Conservation (phyloP, 192 early-diverging fungal species). For the Coemansia sp. region DNA sequence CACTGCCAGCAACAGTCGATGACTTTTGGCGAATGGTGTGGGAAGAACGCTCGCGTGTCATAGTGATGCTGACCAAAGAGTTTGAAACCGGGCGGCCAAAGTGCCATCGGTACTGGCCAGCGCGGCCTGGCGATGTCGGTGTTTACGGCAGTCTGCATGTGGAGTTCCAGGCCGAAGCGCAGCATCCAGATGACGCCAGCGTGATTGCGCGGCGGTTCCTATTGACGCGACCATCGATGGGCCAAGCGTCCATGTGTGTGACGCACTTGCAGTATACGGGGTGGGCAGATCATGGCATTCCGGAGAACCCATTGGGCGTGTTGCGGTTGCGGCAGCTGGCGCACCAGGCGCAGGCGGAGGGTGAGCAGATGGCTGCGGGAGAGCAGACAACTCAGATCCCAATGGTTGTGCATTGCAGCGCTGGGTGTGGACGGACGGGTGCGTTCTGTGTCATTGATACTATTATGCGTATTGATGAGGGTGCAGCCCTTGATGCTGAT, state of each 20-base stretch:
- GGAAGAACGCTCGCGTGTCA: slow-evolving; percentile 71
- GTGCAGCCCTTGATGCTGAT: slow-evolving; percentile 13
- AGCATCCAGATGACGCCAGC: slow-evolving; percentile 52
- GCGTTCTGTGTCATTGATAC: slow-evolving; percentile 77
- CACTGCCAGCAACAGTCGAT: slow-evolving; percentile 66
- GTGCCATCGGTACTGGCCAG: slow-evolving; percentile 88
- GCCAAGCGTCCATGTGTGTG: slow-evolving; percentile 42
- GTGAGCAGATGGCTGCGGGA: slow-evolving; percentile 6
- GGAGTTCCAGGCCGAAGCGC: slow-evolving; percentile 56
- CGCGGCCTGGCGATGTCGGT: slow-evolving; percentile 27
- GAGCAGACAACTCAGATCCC: slow-evolving; percentile 40
- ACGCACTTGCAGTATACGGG: slow-evolving; percentile 74
- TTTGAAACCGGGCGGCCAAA: slow-evolving; percentile 72
- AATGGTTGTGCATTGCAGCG: slow-evolving; percentile 81
- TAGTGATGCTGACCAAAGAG: slow-evolving; percentile 88
- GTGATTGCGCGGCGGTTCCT: slow-evolving; percentile 61
- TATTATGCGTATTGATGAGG: slow-evolving; percentile 15
- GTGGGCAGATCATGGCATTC: slow-evolving; percentile 84
- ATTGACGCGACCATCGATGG: slow-evolving; percentile 31
- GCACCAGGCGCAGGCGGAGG: slow-evolving; percentile 36
- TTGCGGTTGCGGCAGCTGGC: slow-evolving; percentile 61
- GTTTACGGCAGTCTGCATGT: slow-evolving; percentile 60
- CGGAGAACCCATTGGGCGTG: slow-evolving; percentile 58
- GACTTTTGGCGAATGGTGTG: slow-evolving; percentile 93
- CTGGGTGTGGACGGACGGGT: slow-evolving; percentile 85